A percentile compares a stretch with the other conserved stretches of the same genome.
These are phyloP conservation scores for Fusarium temperatum DNA, from an alignment of 2,329 filamentous ascomycete species.

Conservation along the genomic window DNA sequence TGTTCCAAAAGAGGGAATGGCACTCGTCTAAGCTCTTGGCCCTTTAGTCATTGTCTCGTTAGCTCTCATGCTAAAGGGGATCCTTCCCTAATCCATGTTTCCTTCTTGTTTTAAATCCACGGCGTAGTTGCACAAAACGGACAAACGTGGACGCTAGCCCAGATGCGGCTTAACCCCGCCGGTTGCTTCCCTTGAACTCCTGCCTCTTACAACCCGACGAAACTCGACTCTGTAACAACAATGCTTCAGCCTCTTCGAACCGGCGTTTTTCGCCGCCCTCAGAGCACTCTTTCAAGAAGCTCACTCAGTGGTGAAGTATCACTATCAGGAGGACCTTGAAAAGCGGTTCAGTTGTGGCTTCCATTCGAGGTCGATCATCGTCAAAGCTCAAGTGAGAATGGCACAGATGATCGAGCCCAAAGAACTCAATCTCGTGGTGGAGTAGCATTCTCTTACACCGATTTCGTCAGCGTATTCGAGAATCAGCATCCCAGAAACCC, in stretches of 20 bases:
- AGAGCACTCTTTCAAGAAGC: conserved; percentile 7
- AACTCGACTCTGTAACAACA: conserved; percentile 58
- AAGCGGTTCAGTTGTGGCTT: conserved; percentile 11
- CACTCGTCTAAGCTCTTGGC: neutral
- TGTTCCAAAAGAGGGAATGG: conserved; percentile 15
- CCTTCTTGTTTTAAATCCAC: conserved; percentile 32
- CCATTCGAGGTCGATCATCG: neutral
- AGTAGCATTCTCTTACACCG: conserved; percentile 2
- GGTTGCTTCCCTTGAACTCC: conserved; percentile 33
- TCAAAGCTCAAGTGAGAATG: neutral
- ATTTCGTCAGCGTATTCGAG: neutral
- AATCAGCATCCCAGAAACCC: conserved; percentile 10
- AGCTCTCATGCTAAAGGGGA: neutral
- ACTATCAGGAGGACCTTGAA: neutral
- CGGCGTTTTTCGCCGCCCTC: neutral
- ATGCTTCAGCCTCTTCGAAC: conserved; percentile 52
- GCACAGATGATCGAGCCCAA: neutral
- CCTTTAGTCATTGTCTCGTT: neutral
- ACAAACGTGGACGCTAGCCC: conserved; percentile 12
- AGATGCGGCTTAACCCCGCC: conserved; percentile 6
- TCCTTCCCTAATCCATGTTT: conserved; percentile 17
- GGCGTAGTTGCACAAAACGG: conserved; percentile 17
- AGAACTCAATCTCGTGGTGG: neutral
- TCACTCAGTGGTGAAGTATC: neutral
- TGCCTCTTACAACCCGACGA: conserved; percentile 46